A percentile compares a stretch with the other conserved stretches of the same genome.
phyloP scores from a whole-genome alignment of 305 asterid genomes.

The Fraxinus albicans region DNA sequence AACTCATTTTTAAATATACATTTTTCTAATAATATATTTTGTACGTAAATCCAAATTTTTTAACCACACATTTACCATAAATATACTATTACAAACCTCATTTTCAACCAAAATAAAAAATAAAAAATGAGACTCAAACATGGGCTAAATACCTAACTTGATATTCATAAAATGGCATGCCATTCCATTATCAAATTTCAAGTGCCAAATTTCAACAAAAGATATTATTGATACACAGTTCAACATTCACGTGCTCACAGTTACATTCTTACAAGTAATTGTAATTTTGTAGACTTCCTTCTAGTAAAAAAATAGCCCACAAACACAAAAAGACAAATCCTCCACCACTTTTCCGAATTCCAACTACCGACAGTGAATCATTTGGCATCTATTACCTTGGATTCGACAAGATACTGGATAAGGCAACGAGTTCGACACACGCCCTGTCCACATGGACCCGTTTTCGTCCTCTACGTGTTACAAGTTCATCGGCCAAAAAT shows the following conservation, averaged over 20 bases:
- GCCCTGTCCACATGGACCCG: constrained; percentile 45
- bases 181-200: not conserved
- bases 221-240: not conserved
- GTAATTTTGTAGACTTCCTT: not conserved
- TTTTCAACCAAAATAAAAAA: no score
- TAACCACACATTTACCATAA: no score
- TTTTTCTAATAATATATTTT: no score
- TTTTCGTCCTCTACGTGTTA: constrained; percentile 40
- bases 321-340: not conserved
- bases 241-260: not conserved
- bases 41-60: no score
- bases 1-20: no score
- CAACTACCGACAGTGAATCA: not conserved
- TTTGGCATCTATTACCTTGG: constrained; percentile 10
- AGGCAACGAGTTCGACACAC: constrained; percentile 60
- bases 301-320: not conserved
- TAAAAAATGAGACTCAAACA: no score
- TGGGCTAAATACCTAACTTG: no score
- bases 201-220: not conserved
- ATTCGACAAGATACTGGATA: constrained; percentile 11
- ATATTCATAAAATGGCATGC: not conserved
- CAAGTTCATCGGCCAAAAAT: constrained; percentile 19
- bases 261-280: not conserved
- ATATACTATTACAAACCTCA: no score
- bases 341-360: not conserved